Base-by-base conservation (phyloP, 371 early-diverging fungal genomes). In the Mortierella sp. region DNA sequence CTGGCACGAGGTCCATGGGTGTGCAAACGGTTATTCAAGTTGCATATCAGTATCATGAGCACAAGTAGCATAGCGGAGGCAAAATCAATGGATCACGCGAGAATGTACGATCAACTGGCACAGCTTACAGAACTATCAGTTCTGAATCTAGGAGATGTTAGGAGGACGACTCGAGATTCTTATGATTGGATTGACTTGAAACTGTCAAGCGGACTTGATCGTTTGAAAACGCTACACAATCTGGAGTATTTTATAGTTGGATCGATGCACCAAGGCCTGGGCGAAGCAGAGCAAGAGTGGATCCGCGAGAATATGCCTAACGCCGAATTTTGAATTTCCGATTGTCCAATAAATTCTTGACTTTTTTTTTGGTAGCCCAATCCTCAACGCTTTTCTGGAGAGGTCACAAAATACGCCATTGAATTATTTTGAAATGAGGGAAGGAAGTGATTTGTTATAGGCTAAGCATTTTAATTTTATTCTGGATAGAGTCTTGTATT, bases 21-120 rank as follows among this genome's bases (percentile, higher is more conserved):
- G 9, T 66, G 73, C 17, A 54, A 1, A 26, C 67, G 40, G 1
- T 23, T 72, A 15, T 28, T 42, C 10, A 62, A 26, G 31, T 26
- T 72, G 51, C 56, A 37, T 10, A 54, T 66, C 51, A 72, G 63
- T 26, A 61, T 72, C 26, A 40, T 66, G 34, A 62, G 23, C 28
- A 51, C 28, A 19, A n/a, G 43, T 22, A 15, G 9, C 26, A 26
- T 3, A 3, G 47, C 54, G 2, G 23, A 34, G 8, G 37, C 12
- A 3, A 19, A 47, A 26, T 13, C 28, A 26, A 9, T 34, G 28
- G 49, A 66, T 12, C 57, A 56, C 32, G 23, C 9, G 6, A 32
- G 32, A 45, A 72, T 72, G 59, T 72, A 56, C 37, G 51, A 40
- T 0, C 73, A 72, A 17, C 42, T 72, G 35, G 56, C 67, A 10